A percentile compares a stretch with the other conserved stretches of the same genome.
Conservation (phyloP, 441 rosid genomes). For the Hura crepitans region DNA sequence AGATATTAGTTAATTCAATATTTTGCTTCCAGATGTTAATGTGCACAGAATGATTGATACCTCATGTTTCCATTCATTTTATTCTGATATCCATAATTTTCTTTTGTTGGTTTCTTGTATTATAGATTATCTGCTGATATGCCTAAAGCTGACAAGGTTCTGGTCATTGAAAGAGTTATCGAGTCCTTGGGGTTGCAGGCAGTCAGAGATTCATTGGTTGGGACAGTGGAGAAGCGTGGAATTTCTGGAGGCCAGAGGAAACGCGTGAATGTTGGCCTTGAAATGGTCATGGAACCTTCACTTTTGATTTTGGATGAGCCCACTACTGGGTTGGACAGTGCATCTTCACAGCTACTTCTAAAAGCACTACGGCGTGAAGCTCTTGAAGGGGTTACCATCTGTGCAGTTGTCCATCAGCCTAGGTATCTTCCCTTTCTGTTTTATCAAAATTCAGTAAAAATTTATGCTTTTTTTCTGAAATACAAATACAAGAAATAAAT, state of each 20-base stretch:
- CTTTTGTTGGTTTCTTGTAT: constrained; percentile 20
- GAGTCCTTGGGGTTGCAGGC: constrained; percentile 80
- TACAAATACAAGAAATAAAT: background rate
- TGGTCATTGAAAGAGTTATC: constrained; percentile 85
- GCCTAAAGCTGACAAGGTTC: constrained; percentile 78
- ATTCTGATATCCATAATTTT: constrained; percentile 12
- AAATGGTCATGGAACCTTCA: constrained; percentile 98
- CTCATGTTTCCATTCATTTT: constrained; percentile 13
- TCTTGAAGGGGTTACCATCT: constrained; percentile 86
- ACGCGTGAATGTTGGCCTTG: constrained; percentile 91
- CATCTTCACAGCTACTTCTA: constrained; percentile 82
- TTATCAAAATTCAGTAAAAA: background rate
- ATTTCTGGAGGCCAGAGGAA: constrained; percentile 97
- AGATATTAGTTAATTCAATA: background rate
- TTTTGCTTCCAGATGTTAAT: constrained; percentile 7
- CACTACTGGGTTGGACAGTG: constrained; percentile 93
- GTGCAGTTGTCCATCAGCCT: constrained; percentile 94
- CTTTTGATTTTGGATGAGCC: constrained; percentile 91
- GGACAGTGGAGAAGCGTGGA: constrained; percentile 92
- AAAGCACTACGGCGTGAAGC: constrained; percentile 87
- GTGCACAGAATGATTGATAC: constrained; percentile 6
- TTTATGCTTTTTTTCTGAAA: background rate
- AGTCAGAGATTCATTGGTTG: constrained; percentile 80
- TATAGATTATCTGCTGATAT: constrained; percentile 64
- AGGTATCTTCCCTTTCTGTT: constrained; percentile 43